phyloP scores from a whole-genome alignment of 257 asterid species.

The Nyctanthes arbortristis region DNA sequence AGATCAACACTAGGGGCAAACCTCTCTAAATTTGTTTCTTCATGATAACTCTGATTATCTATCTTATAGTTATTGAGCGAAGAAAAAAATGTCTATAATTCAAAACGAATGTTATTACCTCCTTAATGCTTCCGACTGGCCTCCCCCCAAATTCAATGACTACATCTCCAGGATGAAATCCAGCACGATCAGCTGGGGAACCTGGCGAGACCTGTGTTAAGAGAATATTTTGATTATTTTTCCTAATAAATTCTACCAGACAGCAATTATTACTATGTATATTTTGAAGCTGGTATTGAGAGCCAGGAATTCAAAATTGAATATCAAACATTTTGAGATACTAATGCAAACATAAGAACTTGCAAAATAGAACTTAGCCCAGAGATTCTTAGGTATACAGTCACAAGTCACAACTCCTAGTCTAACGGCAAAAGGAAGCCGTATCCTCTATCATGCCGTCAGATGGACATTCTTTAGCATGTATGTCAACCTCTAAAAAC shows the following conservation, averaged over 20 bases:
- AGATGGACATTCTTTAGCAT: background rate
- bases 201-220: slow-evolving; percentile 75
- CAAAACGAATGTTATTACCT: slow-evolving; percentile 46
- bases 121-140: slow-evolving; percentile 64
- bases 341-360: background rate
- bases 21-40: no score
- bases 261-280: background rate
- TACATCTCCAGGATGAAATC: slow-evolving; percentile 81
- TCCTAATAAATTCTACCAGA: background rate
- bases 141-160: slow-evolving; percentile 78
- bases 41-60: background rate
- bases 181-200: slow-evolving; percentile 90
- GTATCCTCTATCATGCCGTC: background rate
- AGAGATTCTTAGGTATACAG: no score
- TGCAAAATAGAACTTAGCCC: background rate
- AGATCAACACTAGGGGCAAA: background rate
- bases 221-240: slow-evolving; percentile 4
- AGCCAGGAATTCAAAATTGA: background rate
- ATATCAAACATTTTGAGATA: background rate
- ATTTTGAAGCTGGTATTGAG: background rate
- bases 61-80: no score
- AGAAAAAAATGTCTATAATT: background rate
- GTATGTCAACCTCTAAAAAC: background rate
- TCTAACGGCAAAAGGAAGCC: background rate
- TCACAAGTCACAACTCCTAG: no score